phyloP scores from a whole-genome alignment of 2,329 filamentous ascomycete species.

The Colletotrichum karsti region DNA sequence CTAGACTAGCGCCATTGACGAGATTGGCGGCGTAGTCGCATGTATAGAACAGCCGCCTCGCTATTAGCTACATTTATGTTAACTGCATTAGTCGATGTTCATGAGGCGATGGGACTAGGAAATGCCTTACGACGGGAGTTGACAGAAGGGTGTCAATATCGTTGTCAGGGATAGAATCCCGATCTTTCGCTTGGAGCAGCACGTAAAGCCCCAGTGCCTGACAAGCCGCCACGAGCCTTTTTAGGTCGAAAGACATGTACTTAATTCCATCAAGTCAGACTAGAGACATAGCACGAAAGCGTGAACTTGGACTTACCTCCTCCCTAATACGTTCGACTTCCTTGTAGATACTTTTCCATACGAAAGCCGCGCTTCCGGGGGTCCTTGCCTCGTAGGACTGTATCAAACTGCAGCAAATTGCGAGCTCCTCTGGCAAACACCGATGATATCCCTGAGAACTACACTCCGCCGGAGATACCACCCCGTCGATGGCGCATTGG shows the following conservation, averaged over 20 bases:
- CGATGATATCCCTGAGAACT: conserved; percentile 32
- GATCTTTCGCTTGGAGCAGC: conserved; percentile 8
- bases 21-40: conserved; percentile 1
- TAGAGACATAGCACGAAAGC: too few species aligned
- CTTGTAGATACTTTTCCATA: conserved; percentile 36
- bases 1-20: neutral
- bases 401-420: conserved; percentile 35
- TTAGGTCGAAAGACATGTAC: neutral
- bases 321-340: conserved; percentile 20
- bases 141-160: neutral
- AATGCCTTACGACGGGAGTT: neutral
- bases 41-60: neutral
- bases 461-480: conserved; percentile 14
- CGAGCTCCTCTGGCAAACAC: conserved; percentile 35
- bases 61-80: neutral
- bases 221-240: neutral
- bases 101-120: neutral
- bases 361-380: conserved; percentile 30
- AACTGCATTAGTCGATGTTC: neutral
- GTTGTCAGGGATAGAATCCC: neutral
- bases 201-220: conserved; percentile 11
- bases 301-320: neutral
- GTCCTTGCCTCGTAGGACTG: conserved; percentile 33
- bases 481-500: conserved; percentile 31
- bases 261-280: neutral